Percentiles rank a stretch among this genome's conserved stretches.
These are phyloP conservation scores for Micractinium sp. DNA, from an alignment of 139 green algal genomes.

Conservation along the genomic window DNA sequence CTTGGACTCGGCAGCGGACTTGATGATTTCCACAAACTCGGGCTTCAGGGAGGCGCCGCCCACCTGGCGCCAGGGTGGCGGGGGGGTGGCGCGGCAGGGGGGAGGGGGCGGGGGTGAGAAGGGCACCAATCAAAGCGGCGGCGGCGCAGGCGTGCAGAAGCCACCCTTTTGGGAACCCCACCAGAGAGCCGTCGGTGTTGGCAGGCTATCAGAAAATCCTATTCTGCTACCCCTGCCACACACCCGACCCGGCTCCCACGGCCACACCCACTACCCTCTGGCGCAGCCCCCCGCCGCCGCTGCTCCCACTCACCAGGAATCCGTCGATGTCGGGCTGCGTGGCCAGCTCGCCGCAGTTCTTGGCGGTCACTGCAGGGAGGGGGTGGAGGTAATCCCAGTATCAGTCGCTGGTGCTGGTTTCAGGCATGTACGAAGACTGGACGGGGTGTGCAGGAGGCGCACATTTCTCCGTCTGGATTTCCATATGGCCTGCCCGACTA, in stretches of 20 bases:
- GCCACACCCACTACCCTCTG: neutral
- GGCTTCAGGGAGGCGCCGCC: conserved; percentile 54
- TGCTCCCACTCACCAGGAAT: conserved; percentile 57
- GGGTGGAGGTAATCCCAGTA: neutral
- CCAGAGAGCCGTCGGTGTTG: too few species aligned
- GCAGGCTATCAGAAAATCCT: too few species aligned
- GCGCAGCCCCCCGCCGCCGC: too few species aligned
- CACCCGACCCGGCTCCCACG: neutral
- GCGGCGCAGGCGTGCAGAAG: neutral
- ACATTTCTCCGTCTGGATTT: too few species aligned
- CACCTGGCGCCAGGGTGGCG: conserved; percentile 7
- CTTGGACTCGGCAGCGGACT: conserved; percentile 33
- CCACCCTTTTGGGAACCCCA: too few species aligned
- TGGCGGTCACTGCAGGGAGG: conserved; percentile 30
- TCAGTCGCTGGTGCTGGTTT: neutral
- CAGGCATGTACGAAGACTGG: too few species aligned
- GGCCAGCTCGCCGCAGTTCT: conserved; percentile 47
- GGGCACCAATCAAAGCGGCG: neutral
- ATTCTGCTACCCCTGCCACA: neutral
- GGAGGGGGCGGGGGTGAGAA: neutral
- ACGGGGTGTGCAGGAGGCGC: neutral
- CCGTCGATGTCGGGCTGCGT: conserved; percentile 51
- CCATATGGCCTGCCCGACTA: too few species aligned
- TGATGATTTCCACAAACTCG: conserved; percentile 59
- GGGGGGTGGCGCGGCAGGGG: neutral